Evolutionary conservation across 2,329 filamentous ascomycete species (phyloP).

Genomic region (Conoideocrella luteorostrata): DNA sequence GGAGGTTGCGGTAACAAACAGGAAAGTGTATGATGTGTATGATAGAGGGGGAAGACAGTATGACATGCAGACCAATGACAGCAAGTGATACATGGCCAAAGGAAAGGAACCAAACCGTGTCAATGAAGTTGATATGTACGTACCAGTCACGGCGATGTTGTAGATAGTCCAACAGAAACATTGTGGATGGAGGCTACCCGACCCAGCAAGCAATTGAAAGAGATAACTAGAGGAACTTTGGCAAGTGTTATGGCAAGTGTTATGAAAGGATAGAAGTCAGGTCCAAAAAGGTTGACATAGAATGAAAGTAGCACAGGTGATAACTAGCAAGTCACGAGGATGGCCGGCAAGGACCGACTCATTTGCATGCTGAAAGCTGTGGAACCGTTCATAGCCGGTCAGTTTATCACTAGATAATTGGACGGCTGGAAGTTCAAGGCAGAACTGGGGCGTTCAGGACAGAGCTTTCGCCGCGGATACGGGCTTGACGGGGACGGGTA

Average conservation of each 20-base stretch:
- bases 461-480: slow-evolving; percentile 1
- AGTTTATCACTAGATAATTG: not conserved
- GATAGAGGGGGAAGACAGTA: too few species aligned
- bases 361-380: too few species aligned
- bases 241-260: too few species aligned
- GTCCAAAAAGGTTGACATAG: not conserved
- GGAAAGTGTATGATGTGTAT: too few species aligned
- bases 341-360: too few species aligned
- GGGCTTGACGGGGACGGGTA: not conserved
- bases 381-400: slow-evolving; percentile 10
- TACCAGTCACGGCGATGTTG: slow-evolving; percentile 67
- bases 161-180: slow-evolving; percentile 52
- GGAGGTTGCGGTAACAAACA: too few species aligned
- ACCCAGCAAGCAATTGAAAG: not conserved
- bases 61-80: too few species aligned
- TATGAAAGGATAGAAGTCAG: slow-evolving; percentile 1
- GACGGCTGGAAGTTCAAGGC: not conserved
- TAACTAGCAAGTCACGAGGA: slow-evolving; percentile 11
- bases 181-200: slow-evolving; percentile 14
- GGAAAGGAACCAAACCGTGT: not conserved
- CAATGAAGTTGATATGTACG: slow-evolving; percentile 7
- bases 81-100: not conserved
- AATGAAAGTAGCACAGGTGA: slow-evolving; percentile 3
- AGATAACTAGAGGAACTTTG: too few species aligned
- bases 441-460: not conserved